A percentile compares a stretch with the other conserved stretches of the same genome.
These are phyloP conservation scores for Ceriops tagal DNA, from an alignment of 345 rosid species.

Conservation along the genomic window DNA sequence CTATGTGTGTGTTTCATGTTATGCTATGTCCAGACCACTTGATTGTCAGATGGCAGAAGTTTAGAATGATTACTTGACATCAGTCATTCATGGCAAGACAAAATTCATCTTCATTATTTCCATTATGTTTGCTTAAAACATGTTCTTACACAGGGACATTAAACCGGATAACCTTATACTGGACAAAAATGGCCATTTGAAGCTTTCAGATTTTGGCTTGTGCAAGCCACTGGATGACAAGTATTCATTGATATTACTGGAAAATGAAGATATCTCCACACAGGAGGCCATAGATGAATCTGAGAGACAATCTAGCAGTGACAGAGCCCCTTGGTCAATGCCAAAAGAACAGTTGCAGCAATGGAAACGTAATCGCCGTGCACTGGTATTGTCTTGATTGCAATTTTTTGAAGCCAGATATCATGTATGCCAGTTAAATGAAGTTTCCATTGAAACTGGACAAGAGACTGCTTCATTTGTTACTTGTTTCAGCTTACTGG, in stretches of 20 bases:
- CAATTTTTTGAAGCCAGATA: no score
- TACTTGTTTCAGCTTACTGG: slow-evolving; percentile 8
- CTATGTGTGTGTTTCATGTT: not conserved
- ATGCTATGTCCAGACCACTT: not conserved
- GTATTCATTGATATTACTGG: slow-evolving; percentile 75
- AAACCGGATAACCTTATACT: slow-evolving; percentile 95
- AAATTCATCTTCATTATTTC: not conserved
- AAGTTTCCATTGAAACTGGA: not conserved
- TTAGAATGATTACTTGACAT: not conserved
- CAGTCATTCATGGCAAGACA: not conserved
- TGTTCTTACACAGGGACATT: slow-evolving; percentile 70
- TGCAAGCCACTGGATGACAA: slow-evolving; percentile 95
- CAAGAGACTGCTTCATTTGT: slow-evolving; percentile 1
- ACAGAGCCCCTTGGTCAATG: slow-evolving; percentile 74
- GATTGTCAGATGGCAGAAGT: not conserved
- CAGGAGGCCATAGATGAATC: slow-evolving; percentile 46
- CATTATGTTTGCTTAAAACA: slow-evolving; percentile 17
- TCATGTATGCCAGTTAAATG: no score
- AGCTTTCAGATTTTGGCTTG: slow-evolving; percentile 99
- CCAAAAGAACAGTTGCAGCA: slow-evolving; percentile 68
- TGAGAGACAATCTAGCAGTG: slow-evolving; percentile 37
- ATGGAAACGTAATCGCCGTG: slow-evolving; percentile 96
- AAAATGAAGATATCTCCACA: slow-evolving; percentile 57
- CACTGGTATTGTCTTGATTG: slow-evolving; percentile 55
- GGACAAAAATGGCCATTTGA: slow-evolving; percentile 90